Conservation (phyloP, 352 stramenopile species). For the Pythium rhizo-oryzae region DNA sequence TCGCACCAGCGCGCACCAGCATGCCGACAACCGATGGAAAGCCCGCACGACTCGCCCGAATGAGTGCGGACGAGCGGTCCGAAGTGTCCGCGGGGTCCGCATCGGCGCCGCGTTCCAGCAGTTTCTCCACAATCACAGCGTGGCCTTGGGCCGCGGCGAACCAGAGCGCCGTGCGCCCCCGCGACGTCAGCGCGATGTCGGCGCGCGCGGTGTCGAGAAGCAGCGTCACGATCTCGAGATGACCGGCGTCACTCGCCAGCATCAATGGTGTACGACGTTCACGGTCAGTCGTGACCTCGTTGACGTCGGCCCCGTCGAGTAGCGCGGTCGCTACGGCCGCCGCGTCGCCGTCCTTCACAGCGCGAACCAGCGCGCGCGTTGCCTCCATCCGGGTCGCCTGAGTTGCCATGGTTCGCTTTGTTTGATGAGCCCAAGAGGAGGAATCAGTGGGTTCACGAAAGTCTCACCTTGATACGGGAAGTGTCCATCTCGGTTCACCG, state of each 20-base stretch:
- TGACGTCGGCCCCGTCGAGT: neutral
- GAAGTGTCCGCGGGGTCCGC: no score
- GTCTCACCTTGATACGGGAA: no score
- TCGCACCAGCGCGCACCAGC: no score
- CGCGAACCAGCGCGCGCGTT: neutral
- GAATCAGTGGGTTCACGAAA: no score
- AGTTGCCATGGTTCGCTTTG: neutral
- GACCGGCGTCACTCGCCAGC: neutral
- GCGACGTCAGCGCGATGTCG: no score
- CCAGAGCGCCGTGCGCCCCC: neutral
- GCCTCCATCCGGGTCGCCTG: neutral
- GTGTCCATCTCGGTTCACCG: no score
- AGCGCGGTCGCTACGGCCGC: neutral
- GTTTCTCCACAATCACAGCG: neutral
- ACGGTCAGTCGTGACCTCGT: neutral
- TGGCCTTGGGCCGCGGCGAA: neutral
- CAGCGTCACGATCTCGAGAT: neutral
- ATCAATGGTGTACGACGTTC: neutral
- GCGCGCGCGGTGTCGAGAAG: no score
- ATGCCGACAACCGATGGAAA: no score
- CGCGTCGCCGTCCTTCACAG: neutral
- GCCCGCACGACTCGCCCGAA: no score
- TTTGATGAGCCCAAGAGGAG: no score
- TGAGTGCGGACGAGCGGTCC: no score
- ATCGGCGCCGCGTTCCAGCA: neutral